Percentiles rank a stretch among this genome's conserved stretches.
These are phyloP conservation scores for Atkinsonella texensis DNA, from an alignment of 2,329 filamentous ascomycete genomes.

Conservation along the genomic window DNA sequence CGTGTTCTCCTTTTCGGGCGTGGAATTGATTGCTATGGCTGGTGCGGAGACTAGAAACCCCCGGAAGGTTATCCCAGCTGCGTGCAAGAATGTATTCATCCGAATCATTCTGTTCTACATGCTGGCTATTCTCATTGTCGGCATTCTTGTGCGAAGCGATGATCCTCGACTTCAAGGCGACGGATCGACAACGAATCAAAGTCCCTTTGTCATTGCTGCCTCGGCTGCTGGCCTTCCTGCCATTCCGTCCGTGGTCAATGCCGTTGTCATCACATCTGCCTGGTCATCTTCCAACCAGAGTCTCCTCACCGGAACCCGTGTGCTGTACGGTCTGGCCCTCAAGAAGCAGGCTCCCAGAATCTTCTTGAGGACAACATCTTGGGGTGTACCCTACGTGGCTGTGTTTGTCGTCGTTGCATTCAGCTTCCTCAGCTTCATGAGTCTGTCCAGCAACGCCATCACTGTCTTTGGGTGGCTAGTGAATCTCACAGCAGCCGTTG, in stretches of 20 bases:
- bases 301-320: conserved; percentile 55
- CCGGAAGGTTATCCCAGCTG: conserved; percentile 37
- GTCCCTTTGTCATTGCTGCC: conserved; percentile 62
- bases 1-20: conserved; percentile 58
- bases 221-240: conserved; percentile 53
- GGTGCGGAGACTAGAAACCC: conserved; percentile 48
- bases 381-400: conserved; percentile 50
- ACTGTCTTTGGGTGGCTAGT: conserved; percentile 57
- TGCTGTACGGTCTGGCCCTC: conserved; percentile 56
- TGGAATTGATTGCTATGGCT: conserved; percentile 49
- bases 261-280: conserved; percentile 59
- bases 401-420: conserved; percentile 41
- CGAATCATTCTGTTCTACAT: conserved; percentile 49
- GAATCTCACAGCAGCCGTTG: conserved; percentile 47
- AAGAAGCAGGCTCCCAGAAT: conserved; percentile 52
- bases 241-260: conserved; percentile 64
- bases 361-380: conserved; percentile 48
- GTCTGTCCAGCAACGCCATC: conserved; percentile 42
- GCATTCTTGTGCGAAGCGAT: conserved; percentile 48
- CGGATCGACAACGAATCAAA: conserved; percentile 29
- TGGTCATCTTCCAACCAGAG: conserved; percentile 49
- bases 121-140: conserved; percentile 58
- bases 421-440: conserved; percentile 47
- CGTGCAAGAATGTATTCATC: conserved; percentile 45
- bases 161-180: conserved; percentile 42